Percentiles rank a stretch among this genome's conserved stretches.
phyloP scores from a whole-genome alignment of 352 stramenopile genomes.

The Globisporangium cylindrosporum region DNA sequence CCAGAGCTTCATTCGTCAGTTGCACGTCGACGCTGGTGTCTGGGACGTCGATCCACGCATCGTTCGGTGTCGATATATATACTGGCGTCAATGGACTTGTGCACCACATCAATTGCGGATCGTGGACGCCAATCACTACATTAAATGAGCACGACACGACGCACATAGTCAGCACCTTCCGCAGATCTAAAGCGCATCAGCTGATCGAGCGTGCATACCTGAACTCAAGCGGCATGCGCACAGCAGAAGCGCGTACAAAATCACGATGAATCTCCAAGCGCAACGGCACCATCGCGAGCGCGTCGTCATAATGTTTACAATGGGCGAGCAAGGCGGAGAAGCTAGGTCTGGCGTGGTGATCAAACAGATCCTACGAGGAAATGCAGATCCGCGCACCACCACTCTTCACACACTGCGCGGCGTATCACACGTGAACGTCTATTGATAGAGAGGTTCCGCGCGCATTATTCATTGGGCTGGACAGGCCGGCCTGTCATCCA shows the following conservation, averaged over 20 bases:
- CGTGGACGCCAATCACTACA: constrained; percentile 16
- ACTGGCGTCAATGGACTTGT: constrained; percentile 47
- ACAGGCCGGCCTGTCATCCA: background rate
- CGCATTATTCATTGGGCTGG: background rate
- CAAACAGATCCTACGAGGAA: background rate
- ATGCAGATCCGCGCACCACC: background rate
- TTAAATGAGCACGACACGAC: background rate
- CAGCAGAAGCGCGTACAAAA: background rate
- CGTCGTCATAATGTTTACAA: background rate
- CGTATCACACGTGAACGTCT: background rate
- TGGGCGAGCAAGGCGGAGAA: background rate
- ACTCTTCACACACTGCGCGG: background rate
- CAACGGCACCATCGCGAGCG: background rate
- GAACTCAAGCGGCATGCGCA: background rate
- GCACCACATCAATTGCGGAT: constrained; percentile 65
- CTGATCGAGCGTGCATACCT: constrained; percentile 19
- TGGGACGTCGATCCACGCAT: constrained; percentile 56
- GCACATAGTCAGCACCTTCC: background rate
- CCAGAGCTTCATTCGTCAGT: constrained; percentile 52
- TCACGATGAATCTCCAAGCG: background rate
- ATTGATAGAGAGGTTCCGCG: background rate
- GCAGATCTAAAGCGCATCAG: background rate
- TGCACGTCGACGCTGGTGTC: constrained; percentile 49
- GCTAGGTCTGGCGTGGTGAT: background rate
- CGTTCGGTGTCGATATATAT: constrained; percentile 22